These are phyloP conservation scores for Purpureocillium lavendulum DNA, from an alignment of 2,329 filamentous ascomycete genomes.

Conservation along the genomic window DNA sequence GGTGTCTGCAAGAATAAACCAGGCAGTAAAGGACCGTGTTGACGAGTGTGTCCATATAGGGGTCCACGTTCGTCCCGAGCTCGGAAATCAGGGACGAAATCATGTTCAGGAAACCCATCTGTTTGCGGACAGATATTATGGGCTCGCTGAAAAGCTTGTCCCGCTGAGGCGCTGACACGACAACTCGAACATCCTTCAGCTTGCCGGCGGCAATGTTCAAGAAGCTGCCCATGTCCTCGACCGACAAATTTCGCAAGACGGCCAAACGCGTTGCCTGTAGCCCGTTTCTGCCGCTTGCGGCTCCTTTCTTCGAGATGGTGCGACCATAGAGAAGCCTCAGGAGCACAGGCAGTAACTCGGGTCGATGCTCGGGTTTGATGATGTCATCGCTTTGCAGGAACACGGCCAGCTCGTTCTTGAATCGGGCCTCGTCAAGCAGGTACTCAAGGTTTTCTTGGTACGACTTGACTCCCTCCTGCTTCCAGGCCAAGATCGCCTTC, in stretches of 20 bases:
- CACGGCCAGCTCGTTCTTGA: slow-evolving; percentile 88
- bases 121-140: slow-evolving; percentile 62
- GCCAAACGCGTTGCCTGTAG: slow-evolving; percentile 75
- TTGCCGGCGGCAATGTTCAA: slow-evolving; percentile 72
- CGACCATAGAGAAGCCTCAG: slow-evolving; percentile 83
- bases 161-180: slow-evolving; percentile 39
- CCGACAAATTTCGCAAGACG: slow-evolving; percentile 67
- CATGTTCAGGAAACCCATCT: slow-evolving; percentile 90
- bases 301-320: slow-evolving; percentile 73
- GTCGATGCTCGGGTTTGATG: slow-evolving; percentile 65
- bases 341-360: slow-evolving; percentile 73
- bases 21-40: slow-evolving; percentile 77
- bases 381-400: slow-evolving; percentile 70
- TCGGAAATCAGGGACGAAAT: slow-evolving; percentile 78
- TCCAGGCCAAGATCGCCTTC: slow-evolving; percentile 84
- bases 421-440: slow-evolving; percentile 80
- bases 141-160: slow-evolving; percentile 49
- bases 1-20: slow-evolving; percentile 56
- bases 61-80: slow-evolving; percentile 63
- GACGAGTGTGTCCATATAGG: slow-evolving; percentile 61
- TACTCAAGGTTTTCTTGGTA: slow-evolving; percentile 84
- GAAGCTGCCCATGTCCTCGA: slow-evolving; percentile 70
- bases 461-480: slow-evolving; percentile 61
- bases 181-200: slow-evolving; percentile 51
- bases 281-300: slow-evolving; percentile 68